phyloP scores from a whole-genome alignment of 345 rosid genomes.

The Fremontodendron californicum region DNA sequence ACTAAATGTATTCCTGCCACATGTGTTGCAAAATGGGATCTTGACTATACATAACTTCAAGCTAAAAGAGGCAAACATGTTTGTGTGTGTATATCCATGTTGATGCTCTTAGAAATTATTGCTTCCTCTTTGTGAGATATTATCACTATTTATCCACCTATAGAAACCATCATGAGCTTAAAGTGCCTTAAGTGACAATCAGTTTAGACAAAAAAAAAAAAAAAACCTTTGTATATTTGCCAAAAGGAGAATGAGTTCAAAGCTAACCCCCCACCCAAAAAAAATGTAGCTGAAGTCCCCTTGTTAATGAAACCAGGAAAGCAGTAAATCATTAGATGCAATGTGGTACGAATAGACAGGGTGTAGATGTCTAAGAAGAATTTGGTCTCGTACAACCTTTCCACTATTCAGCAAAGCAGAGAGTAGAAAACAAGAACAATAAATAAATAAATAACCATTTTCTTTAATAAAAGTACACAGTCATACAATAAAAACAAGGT shows the following conservation, averaged over 20 bases:
- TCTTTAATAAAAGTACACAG: not conserved
- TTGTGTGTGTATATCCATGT: not conserved
- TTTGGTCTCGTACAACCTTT: not conserved
- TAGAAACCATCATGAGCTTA: not conserved
- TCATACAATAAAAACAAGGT: not conserved
- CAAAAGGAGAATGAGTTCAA: not conserved
- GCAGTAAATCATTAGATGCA: not conserved
- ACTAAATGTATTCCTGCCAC: not conserved
- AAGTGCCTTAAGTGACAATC: not conserved
- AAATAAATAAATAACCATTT: not conserved
- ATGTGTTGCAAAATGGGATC: not conserved
- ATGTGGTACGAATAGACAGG: not conserved
- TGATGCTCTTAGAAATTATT: not conserved
- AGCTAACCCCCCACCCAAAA: not conserved
- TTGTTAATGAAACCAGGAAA: not conserved
- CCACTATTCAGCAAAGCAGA: not conserved
- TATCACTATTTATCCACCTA: not conserved
- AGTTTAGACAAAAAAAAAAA: not conserved
- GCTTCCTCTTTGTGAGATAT: not conserved
- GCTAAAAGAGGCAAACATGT: not conserved
- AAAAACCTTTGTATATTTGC: not conserved
- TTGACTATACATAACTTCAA: not conserved
- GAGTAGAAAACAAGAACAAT: not conserved
- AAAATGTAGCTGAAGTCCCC: not conserved
- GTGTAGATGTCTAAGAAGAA: not conserved